phyloP scores from a whole-genome alignment of 2,329 filamentous ascomycete genomes.

The Aureobasidium sp. region DNA sequence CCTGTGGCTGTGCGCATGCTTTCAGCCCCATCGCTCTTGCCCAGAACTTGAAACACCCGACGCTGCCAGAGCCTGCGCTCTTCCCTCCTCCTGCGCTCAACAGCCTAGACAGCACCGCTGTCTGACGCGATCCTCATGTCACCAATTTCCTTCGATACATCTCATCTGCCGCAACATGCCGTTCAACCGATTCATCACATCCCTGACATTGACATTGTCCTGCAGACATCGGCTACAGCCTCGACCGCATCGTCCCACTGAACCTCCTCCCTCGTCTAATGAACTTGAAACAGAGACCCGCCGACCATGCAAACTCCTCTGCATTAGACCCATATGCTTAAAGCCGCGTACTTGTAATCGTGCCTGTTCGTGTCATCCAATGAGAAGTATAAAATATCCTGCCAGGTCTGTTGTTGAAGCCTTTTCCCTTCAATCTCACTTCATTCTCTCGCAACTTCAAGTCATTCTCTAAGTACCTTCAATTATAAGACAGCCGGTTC shows the following conservation, averaged over 20 bases:
- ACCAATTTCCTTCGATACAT: neutral
- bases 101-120: neutral
- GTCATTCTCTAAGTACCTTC: neutral
- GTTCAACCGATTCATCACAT: neutral
- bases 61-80: no score
- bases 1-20: neutral
- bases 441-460: neutral
- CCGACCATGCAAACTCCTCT: slow-evolving; percentile 12
- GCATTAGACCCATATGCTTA: slow-evolving; percentile 8
- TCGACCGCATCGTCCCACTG: neutral
- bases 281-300: slow-evolving; percentile 13
- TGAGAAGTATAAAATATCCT: slow-evolving; percentile 11
- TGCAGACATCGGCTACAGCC: slow-evolving; percentile 4
- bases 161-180: neutral
- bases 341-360: neutral
- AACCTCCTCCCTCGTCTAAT: slow-evolving; percentile 13
- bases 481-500: slow-evolving; percentile 15
- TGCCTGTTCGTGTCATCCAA: neutral
- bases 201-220: neutral
- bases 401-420: neutral
- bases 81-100: neutral
- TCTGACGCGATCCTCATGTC: neutral
- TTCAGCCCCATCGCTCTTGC: neutral
- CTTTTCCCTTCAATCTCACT: neutral
- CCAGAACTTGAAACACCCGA: neutral